Evolutionary conservation across 2,329 filamentous ascomycete genomes (phyloP), one percentile per base, ranked within the genome.

Genomic region (Talaromyces sp.): DNA sequence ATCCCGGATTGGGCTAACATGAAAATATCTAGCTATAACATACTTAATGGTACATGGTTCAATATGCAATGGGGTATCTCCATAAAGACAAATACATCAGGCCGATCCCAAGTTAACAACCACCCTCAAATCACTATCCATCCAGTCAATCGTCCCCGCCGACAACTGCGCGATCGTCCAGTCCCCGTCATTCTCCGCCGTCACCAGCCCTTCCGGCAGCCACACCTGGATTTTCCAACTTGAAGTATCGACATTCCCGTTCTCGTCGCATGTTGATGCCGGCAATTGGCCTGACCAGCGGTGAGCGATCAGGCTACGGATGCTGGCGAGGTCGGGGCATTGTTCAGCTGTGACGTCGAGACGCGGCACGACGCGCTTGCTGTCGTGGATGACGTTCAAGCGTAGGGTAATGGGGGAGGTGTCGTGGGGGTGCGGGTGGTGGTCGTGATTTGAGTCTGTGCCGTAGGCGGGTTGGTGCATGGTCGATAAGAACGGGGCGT

Each of bases 121-220:
- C 61, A 81, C 73, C 58, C 73, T 76, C 62, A 81, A 64, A 44
- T 79, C 73, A 4, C 73, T 73, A 63, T 80, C 79, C 77, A 81
- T 79, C 79, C 79, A 81, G 33, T 80, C 79, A 1, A 79, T 74
- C 11, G 75, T 76, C 18, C 74, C 73, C 11, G 75, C 75, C 4
- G 76, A 74, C 35, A 79, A 67, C n/a, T 80, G 69, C 4, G 78
- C 76, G 63, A 80, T 73, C 21, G 75, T 73, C 79, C 79, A 81
- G 54, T 80, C 77, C 40, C 74, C 73, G 58, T 80, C 76, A 50
- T 69, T 76, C 12, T 71, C 69, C 7, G 80, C 69, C 6, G 67
- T 60, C 14, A 72, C 66, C n/a, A 81, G 64, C 5, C 79, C 79
- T 58, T 79, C 73, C 1, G 79, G 74, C 1, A 80, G 69, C 73